phyloP scores from a whole-genome alignment of 1,139 yeast genomes.

The Sugiyamaella grinbergsii region DNA sequence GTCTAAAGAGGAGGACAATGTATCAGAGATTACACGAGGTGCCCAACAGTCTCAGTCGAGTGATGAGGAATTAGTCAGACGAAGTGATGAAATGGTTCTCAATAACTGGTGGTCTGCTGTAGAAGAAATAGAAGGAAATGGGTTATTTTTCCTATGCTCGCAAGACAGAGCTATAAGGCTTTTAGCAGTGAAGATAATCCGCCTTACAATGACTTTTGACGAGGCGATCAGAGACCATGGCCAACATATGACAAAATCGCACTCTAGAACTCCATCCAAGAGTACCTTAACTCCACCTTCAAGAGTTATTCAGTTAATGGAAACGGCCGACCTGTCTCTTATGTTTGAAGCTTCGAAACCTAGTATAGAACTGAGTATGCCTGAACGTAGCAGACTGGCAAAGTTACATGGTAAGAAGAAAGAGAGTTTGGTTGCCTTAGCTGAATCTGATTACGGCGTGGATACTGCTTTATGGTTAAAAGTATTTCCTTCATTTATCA shows the following conservation, averaged over 20 bases:
- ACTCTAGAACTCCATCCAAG: slow-evolving; percentile 31
- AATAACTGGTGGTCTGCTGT: slow-evolving; percentile 77
- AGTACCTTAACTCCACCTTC: slow-evolving; percentile 62
- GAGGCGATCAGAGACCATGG: slow-evolving; percentile 57
- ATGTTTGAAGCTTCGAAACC: slow-evolving; percentile 54
- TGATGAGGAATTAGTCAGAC: slow-evolving; percentile 43
- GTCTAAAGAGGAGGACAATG: slow-evolving; percentile 30
- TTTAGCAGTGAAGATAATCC: slow-evolving; percentile 71
- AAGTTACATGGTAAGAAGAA: slow-evolving; percentile 59
- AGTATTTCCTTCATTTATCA: slow-evolving; percentile 74
- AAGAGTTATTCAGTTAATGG: slow-evolving; percentile 75
- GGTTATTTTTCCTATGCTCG: slow-evolving; percentile 85
- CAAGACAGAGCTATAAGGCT: slow-evolving; percentile 77
- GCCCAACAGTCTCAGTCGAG: slow-evolving; percentile 22
- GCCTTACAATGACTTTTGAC: slow-evolving; percentile 81
- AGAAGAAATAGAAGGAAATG: slow-evolving; percentile 96
- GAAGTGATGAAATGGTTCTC: slow-evolving; percentile 72
- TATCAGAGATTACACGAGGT: no score
- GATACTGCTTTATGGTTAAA: slow-evolving; percentile 96
- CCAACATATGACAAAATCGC: slow-evolving; percentile 26
- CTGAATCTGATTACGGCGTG: slow-evolving; percentile 91
- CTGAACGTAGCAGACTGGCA: slow-evolving; percentile 72
- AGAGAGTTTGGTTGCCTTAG: slow-evolving; percentile 68
- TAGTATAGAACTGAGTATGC: slow-evolving; percentile 67
- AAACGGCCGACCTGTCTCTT: slow-evolving; percentile 67